Percentiles rank a stretch among this genome's conserved stretches.
These are phyloP conservation scores for Crithidia acanthocephali DNA, from an alignment of 208 protist genomes.

Conservation along the genomic window DNA sequence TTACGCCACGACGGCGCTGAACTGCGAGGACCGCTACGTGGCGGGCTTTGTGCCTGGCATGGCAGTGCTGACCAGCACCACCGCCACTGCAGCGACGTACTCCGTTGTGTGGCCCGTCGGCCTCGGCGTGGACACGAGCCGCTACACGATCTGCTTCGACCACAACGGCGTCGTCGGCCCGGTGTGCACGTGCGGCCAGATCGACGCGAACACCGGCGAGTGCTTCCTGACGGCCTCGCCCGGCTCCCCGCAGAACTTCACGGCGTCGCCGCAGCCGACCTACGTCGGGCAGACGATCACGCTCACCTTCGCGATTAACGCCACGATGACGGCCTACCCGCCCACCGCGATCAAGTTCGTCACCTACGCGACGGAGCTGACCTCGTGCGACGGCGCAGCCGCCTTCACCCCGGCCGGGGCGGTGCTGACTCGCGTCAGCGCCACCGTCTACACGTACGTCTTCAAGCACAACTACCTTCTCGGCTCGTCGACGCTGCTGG, in stretches of 20 bases:
- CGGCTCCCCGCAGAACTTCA: slow-evolving; percentile 60
- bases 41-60: slow-evolving; percentile 56
- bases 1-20: slow-evolving; percentile 46
- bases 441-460: slow-evolving; percentile 51
- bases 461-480: slow-evolving; percentile 85
- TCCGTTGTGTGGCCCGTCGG: slow-evolving; percentile 81
- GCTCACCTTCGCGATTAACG: slow-evolving; percentile 42
- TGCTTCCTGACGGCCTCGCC: slow-evolving; percentile 69
- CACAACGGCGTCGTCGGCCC: slow-evolving; percentile 53
- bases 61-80: slow-evolving; percentile 38
- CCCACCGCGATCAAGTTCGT: slow-evolving; percentile 79
- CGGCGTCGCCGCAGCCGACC: slow-evolving; percentile 51
- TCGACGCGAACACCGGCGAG: slow-evolving; percentile 61
- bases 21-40: slow-evolving; percentile 64
- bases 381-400: slow-evolving; percentile 48
- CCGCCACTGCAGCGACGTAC: slow-evolving; percentile 67
- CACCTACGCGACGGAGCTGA: slow-evolving; percentile 51
- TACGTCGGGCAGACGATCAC: slow-evolving; percentile 89
- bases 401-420: slow-evolving; percentile 51
- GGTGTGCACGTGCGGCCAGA: slow-evolving; percentile 87
- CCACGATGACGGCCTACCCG: slow-evolving; percentile 52
- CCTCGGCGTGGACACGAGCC: slow-evolving; percentile 38
- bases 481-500: slow-evolving; percentile 55
- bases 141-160: slow-evolving; percentile 86
- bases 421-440: slow-evolving; percentile 37